Conservation (phyloP, 352 stramenopile genomes). For the Pythium myriotylum region DNA sequence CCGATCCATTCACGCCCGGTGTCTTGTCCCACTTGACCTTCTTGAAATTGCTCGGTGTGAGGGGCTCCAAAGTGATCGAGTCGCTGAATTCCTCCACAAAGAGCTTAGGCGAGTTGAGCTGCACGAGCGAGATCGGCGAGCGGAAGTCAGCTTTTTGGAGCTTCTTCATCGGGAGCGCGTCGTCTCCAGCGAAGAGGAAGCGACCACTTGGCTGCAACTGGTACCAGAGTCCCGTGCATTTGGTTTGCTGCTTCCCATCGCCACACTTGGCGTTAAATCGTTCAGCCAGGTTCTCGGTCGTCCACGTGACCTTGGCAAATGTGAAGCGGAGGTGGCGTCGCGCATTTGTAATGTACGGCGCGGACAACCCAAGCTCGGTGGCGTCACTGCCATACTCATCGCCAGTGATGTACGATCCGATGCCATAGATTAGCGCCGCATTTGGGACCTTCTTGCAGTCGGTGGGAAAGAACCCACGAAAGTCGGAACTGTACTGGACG, state of each 20-base stretch:
- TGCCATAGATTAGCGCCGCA: conserved; percentile 40
- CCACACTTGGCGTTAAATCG: conserved; percentile 48
- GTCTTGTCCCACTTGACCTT: conserved; percentile 12
- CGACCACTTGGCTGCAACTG: conserved; percentile 44
- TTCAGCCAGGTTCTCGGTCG: conserved; percentile 27
- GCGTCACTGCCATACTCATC: conserved; percentile 33
- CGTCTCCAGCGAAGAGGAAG: conserved; percentile 43
- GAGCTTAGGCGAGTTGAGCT: conserved; percentile 38
- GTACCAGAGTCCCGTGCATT: conserved; percentile 45
- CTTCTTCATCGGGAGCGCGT: conserved; percentile 27
- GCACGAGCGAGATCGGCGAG: conserved; percentile 47
- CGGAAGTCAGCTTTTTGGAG: conserved; percentile 38
- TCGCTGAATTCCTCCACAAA: conserved; percentile 21
- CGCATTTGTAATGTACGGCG: conserved; percentile 39
- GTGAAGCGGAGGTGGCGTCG: conserved; percentile 46
- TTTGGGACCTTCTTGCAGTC: conserved; percentile 34
- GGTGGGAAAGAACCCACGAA: conserved; percentile 39
- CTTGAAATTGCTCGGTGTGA: conserved; percentile 21
- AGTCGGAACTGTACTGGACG: conserved; percentile 47
- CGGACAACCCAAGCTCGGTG: conserved; percentile 9
- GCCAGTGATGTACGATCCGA: conserved; percentile 50
- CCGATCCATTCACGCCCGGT: neutral
- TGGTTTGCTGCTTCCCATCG: neutral
- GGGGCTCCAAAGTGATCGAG: conserved; percentile 3
- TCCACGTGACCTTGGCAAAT: conserved; percentile 44